phyloP scores from a whole-genome alignment of 768 basidiomycete genomes.

The Termitomyces sp. region DNA sequence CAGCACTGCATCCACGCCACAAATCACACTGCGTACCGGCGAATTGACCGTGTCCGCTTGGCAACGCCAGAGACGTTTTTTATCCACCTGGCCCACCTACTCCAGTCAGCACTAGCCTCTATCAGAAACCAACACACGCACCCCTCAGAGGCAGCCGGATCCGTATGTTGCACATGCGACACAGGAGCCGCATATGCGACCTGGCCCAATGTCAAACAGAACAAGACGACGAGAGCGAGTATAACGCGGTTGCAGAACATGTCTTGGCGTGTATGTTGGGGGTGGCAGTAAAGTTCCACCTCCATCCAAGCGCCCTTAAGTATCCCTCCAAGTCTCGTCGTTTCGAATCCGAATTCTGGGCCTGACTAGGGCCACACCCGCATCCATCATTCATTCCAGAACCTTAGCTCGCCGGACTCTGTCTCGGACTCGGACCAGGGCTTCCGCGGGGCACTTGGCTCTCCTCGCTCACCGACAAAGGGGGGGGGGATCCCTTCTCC shows the following conservation, averaged over 20 bases:
- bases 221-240: conserved; percentile 14
- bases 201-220: conserved; percentile 7
- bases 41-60: conserved; percentile 13
- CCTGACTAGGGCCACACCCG: no score
- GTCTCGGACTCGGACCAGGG: no score
- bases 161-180: background rate
- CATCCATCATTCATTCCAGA: background rate
- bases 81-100: conserved; percentile 9
- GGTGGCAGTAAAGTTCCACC: background rate
- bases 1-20: background rate
- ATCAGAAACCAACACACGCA: background rate
- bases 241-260: conserved; percentile 12
- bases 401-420: no score
- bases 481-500: no score
- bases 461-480: no score
- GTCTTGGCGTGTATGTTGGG: background rate
- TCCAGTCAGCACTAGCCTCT: background rate
- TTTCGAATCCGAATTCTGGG: no score
- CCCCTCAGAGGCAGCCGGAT: background rate
- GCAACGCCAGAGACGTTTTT: conserved; percentile 9
- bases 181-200: conserved; percentile 10
- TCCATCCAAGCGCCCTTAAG: background rate
- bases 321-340: background rate
- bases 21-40: conserved; percentile 4
- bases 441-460: no score